Base-by-base conservation (phyloP, 192 early-diverging fungal species). In the Coemansia sp. region DNA sequence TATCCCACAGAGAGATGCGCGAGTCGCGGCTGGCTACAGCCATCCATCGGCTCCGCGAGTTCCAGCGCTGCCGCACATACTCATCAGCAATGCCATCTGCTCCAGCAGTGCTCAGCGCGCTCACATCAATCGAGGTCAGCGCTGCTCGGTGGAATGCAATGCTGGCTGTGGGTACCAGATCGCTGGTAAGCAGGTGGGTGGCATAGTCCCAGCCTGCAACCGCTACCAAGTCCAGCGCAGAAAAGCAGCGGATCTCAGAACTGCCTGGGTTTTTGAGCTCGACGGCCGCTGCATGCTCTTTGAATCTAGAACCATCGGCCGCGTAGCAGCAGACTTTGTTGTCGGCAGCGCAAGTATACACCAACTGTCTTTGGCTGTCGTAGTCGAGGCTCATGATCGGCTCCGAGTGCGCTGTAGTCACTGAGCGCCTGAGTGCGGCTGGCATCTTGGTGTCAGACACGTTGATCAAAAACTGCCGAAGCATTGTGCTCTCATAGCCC, bases 161-260 rank as follows among this genome's bases (percentile, higher is more conserved):
- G 2, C 28, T 36, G 42, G 37, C 7, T 2, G 63, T 50, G 13
- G 36, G 66, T 10, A 62, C 46, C 43, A 82, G 23, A 8, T 64
- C 40, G 3, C 51, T 33, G 37, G 50, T 51, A 59, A 64, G 62
- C 43, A 82, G 16, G 14, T 76, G 72, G 14, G 63, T 37, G 3
- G 63, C 59, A 18, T 82, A 82, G 64, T 82, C 79, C 79, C 79
- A 82, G 16, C 79, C 70, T 21, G 73, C 66, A 2, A 71, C 71
- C 31, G 63, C 70, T 4, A 76, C 64, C 28, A 82, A 39, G 2
- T 35, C 26, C 9, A 51, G 64, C 10, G 46, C 33, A 1, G 35
- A 36, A 50, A 72, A 76, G 58, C 65, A 67, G 35, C 67, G 70
- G 10, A 82, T 59, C 46, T 72, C 69, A 10, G 79, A 68, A 43